Conservation (phyloP, 2,329 filamentous ascomycete genomes). For the Whalleya microplaca region DNA sequence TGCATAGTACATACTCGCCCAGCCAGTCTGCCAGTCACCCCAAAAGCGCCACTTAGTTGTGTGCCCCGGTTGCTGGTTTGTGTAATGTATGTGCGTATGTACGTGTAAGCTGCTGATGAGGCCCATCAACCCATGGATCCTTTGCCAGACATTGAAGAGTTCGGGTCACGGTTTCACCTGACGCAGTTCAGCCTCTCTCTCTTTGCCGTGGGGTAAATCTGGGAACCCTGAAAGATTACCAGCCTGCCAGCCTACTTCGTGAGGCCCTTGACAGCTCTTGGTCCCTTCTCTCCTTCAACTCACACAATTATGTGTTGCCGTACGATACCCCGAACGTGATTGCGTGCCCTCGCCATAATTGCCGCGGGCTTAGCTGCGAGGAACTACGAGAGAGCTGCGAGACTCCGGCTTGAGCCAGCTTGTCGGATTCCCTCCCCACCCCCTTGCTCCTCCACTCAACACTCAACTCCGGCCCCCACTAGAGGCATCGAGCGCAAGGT, state of each 20-base stretch:
- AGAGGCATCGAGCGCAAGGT: conserved; percentile 8
- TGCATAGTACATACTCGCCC: neutral
- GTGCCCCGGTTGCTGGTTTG: conserved; percentile 21
- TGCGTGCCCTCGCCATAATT: conserved; percentile 19
- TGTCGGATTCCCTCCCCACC: conserved; percentile 19
- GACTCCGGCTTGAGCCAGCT: neutral
- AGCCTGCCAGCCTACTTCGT: neutral
- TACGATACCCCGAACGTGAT: conserved; percentile 7
- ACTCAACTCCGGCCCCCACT: conserved; percentile 10
- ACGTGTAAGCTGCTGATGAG: conserved; percentile 24
- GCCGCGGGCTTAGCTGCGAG: conserved; percentile 16
- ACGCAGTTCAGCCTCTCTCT: conserved; percentile 16
- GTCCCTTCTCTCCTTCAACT: conserved; percentile 5
- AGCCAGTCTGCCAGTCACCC: neutral
- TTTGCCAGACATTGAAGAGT: conserved; percentile 12
- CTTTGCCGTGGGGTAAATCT: conserved; percentile 23
- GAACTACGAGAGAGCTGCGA: neutral
- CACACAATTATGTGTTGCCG: conserved; percentile 10
- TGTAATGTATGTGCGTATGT: conserved; percentile 4
- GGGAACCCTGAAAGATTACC: conserved; percentile 11
- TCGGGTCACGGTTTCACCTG: conserved; percentile 22
- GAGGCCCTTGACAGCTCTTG: neutral
- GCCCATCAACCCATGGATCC: neutral
- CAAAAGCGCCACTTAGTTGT: conserved; percentile 23
- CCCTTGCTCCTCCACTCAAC: conserved; percentile 20